phyloP scores from a whole-genome alignment of 2,329 filamentous ascomycete genomes.

The Triangularia setosa region DNA sequence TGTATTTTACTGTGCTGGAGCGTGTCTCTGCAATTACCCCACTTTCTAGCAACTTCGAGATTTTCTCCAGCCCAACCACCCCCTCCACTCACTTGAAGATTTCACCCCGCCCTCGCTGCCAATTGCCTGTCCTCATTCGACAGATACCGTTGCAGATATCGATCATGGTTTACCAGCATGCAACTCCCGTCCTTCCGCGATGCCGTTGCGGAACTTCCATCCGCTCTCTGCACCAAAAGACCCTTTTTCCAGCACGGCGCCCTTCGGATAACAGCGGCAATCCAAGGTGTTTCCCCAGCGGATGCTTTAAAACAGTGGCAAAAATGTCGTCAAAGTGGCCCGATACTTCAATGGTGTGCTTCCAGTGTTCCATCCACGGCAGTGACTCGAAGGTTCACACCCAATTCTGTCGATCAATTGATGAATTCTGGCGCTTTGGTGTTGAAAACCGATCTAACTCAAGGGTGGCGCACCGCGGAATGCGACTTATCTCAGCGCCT shows the following conservation, averaged over 20 bases:
- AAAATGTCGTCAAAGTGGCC: not conserved
- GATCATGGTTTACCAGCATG: not conserved
- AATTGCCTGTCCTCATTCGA: too few relatives aligned
- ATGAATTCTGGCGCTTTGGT: not conserved
- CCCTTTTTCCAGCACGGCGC: not conserved
- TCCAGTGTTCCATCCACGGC: not conserved
- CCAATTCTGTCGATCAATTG: not conserved
- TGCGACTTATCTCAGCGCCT: not conserved
- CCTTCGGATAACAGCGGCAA: constrained; percentile 7
- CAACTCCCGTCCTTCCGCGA: not conserved
- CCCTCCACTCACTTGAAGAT: not conserved
- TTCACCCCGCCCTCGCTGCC: not conserved
- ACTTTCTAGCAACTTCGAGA: not conserved
- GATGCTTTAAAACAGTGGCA: not conserved
- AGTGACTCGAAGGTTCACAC: not conserved
- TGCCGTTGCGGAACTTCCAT: not conserved
- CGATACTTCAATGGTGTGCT: not conserved
- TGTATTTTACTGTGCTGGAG: not conserved
- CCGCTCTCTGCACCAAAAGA: not conserved
- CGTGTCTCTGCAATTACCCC: not conserved
- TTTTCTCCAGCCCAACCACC: not conserved
- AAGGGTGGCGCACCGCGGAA: constrained; percentile 2
- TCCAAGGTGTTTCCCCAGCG: not conserved
- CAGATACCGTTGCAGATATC: too few relatives aligned
- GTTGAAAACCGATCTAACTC: not conserved